Percentiles rank a stretch among this genome's conserved stretches.
Evolutionary conservation across 139 green algal genomes (phyloP).

Genomic region (Diplosphaera chodatii): DNA sequence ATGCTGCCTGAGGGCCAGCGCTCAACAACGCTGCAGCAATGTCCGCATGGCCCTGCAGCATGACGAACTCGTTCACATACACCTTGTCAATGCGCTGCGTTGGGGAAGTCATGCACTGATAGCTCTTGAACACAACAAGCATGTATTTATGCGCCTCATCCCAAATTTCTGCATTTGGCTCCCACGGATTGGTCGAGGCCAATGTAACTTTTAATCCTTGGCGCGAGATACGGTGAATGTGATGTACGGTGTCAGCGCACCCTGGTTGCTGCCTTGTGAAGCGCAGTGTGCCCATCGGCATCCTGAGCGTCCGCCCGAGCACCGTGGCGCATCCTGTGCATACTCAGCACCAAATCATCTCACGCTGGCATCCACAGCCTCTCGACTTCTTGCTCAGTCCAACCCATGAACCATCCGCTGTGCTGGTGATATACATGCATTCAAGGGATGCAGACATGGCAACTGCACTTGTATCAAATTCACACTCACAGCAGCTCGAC

Average conservation of each 20-base stretch:
- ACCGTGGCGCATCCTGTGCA: slow-evolving; percentile 29
- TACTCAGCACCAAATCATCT: too few species aligned
- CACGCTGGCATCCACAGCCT: too few species aligned
- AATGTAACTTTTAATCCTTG: neutral
- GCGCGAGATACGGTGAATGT: too few species aligned
- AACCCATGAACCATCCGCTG: too few species aligned
- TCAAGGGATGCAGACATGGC: too few species aligned
- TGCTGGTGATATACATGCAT: too few species aligned
- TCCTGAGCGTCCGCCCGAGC: slow-evolving; percentile 40
- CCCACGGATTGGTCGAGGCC: neutral
- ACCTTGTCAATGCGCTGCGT: too few species aligned
- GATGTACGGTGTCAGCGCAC: too few species aligned
- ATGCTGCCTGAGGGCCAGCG: neutral
- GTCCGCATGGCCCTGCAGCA: neutral
- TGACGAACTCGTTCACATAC: neutral
- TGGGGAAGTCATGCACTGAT: too few species aligned
- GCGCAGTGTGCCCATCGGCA: slow-evolving; percentile 52
- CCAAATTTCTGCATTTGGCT: slow-evolving; percentile 2
- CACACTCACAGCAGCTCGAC: slow-evolving; percentile 38
- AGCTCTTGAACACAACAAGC: too few species aligned
- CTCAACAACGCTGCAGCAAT: neutral
- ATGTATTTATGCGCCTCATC: neutral
- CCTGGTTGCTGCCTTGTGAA: slow-evolving; percentile 50
- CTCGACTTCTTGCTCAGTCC: too few species aligned
- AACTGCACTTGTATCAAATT: too few species aligned